A percentile compares a stretch with the other conserved stretches of the same genome.
Evolutionary conservation across 768 basidiomycete genomes (phyloP).

Genomic region (Russula griseocarnosa): DNA sequence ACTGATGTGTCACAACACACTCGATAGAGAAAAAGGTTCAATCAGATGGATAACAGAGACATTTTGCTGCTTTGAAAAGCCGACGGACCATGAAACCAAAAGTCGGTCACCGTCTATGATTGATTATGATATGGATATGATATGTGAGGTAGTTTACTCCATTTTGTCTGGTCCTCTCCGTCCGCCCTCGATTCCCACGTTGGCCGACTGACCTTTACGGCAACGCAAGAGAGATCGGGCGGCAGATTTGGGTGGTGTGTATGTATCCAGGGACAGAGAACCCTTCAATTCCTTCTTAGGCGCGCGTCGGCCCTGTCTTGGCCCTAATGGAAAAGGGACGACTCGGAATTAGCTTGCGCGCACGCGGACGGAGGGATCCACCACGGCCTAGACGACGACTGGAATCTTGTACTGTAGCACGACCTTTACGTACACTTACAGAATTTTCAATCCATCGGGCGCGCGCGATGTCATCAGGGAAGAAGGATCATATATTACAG

Average conservation of each 20-base stretch:
- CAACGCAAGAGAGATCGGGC: too few species aligned
- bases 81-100: too few species aligned
- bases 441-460: neutral
- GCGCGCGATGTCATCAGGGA: too few species aligned
- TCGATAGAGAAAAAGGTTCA: neutral
- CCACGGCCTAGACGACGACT: neutral
- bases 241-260: neutral
- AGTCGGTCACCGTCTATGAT: too few species aligned
- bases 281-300: neutral
- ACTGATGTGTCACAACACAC: neutral
- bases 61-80: too few species aligned
- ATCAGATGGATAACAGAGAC: too few species aligned
- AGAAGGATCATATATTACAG: too few species aligned
- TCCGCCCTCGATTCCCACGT: constrained; percentile 8
- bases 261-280: neutral
- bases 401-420: too few species aligned
- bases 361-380: neutral
- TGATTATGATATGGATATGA: too few species aligned
- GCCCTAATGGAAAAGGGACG: neutral
- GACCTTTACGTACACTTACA: neutral
- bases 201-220: neutral
- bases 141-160: neutral
- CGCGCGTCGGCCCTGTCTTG: neutral
- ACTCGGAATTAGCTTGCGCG: neutral
- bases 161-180: neutral